These are phyloP conservation scores for Dillenia turbinata DNA, from an alignment of 164 flowering plant genomes.

Conservation along the genomic window DNA sequence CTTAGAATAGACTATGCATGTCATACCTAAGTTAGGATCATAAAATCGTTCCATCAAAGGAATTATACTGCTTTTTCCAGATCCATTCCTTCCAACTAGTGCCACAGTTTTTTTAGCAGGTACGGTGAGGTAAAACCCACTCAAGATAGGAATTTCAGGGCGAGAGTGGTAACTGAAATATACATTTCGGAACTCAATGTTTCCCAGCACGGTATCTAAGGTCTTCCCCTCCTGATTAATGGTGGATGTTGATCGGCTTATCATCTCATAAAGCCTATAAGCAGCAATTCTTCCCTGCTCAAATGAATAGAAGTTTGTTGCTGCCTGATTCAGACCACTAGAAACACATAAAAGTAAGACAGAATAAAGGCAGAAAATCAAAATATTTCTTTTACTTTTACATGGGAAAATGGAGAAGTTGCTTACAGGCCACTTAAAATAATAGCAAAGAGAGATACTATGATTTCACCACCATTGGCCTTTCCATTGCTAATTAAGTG, in stretches of 20 bases:
- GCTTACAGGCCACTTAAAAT: conserved; percentile 97
- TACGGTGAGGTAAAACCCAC: conserved; percentile 90
- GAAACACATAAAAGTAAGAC: conserved; percentile 13
- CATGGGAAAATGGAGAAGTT: conserved; percentile 9
- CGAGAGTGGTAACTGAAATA: conserved; percentile 96
- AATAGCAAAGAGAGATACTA: conserved; percentile 85
- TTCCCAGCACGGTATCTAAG: conserved; percentile 73
- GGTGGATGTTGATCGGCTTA: conserved; percentile 80
- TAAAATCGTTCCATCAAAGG: conserved; percentile 99
- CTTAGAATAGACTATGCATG: neutral
- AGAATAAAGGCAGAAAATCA: conserved; percentile 1
- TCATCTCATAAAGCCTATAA: conserved; percentile 95
- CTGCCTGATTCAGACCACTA: conserved; percentile 97
- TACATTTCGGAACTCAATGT: conserved; percentile 93
- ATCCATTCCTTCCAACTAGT: conserved; percentile 97
- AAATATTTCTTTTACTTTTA: neutral
- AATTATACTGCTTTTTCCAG: conserved; percentile 97
- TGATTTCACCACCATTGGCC: conserved; percentile 91
- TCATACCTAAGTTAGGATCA: conserved; percentile 93
- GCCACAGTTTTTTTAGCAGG: conserved; percentile 96
- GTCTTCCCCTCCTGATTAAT: conserved; percentile 71
- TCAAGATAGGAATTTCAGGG: conserved; percentile 94
- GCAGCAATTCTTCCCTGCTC: conserved; percentile 99
- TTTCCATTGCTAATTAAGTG: conserved; percentile 50
- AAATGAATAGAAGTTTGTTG: conserved; percentile 96